Base-by-base conservation (phyloP, 306 rosid species). In the Sphenostylis stenocarpa region DNA sequence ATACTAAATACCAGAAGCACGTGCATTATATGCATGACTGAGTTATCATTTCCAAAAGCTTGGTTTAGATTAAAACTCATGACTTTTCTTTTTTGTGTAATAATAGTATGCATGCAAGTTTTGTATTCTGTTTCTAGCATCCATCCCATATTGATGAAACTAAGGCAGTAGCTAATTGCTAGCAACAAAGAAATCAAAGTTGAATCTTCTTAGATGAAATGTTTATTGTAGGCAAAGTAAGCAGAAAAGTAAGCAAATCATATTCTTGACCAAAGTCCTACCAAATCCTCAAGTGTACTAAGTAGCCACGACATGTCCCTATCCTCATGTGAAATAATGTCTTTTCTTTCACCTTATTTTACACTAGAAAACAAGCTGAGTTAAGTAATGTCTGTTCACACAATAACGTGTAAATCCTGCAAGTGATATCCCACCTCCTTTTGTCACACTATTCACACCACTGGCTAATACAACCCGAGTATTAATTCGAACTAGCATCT, bases 311-410 rank as follows among this genome's bases (percentile, higher is more conserved):
- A 68, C 52, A 16, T 84, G 82, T 86, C 86, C 76, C 78, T 81
- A 56, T 84, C 84, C 48, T 73, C 83, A 76, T 71, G 87, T 84
- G 76, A 81, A 75, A 78, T 67, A 71, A 64, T 75, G 80, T 72
- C 61, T 56, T 52, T 72, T 82, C 47, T 77, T 74, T 65, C 81
- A 70, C 55, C 79, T 81, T 72, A 44, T 77, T 82, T 77, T 80
- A 63, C 85, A 72, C 88, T 45, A 79, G 41, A 75, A 70, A 82
- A 87, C 81, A 77, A 73, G 20, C 74, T 79, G 68, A 51, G 21
- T 76, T 61, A 38, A 57, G 52, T 52, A 21, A 61, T 44, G 65
- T n/a, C 60, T 75, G 47, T 67, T 77, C 26, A 66, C 83, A 78
- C 73, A 47, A 49, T 73, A 67, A 77, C 88, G 85, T 79, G 86